These are phyloP conservation scores for Linderina pennispora DNA, from an alignment of 192 early-diverging fungal species.

Conservation along the genomic window DNA sequence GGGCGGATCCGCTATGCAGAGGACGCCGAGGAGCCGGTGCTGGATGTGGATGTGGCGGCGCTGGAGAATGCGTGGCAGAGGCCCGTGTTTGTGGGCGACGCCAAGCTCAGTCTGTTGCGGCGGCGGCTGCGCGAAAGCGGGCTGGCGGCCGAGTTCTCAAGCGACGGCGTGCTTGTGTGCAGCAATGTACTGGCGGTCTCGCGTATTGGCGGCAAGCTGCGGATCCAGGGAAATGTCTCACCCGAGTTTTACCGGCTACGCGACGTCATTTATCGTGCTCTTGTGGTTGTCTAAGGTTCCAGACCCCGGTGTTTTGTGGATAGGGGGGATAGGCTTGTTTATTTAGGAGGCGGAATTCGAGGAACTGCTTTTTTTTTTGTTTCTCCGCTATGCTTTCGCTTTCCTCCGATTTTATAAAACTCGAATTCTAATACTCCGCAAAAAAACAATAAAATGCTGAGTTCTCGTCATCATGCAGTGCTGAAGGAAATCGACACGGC, in stretches of 20 bases:
- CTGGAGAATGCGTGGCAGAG: slow-evolving; percentile 39
- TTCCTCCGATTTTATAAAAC: too few species aligned
- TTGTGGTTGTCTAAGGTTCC: not conserved
- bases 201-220: slow-evolving; percentile 14
- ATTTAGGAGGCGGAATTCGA: too few species aligned
- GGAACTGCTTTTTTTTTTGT: not conserved
- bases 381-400: not conserved
- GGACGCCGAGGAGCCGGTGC: slow-evolving; percentile 60
- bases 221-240: slow-evolving; percentile 39
- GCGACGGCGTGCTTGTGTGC: slow-evolving; percentile 79
- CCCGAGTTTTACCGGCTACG: slow-evolving; percentile 48
- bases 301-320: not conserved
- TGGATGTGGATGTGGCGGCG: slow-evolving; percentile 54
- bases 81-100: slow-evolving; percentile 81
- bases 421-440: too few species aligned
- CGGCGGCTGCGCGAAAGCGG: slow-evolving; percentile 64
- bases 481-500: slow-evolving; percentile 47
- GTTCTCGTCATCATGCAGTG: slow-evolving; percentile 34
- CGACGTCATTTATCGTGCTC: slow-evolving; percentile 26
- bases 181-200: slow-evolving; percentile 65
- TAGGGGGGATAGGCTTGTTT: too few species aligned
- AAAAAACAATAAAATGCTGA: too few species aligned
- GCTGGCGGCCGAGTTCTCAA: slow-evolving; percentile 73
- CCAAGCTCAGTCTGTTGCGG: slow-evolving; percentile 78
- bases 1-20: slow-evolving; percentile 66